phyloP scores from a whole-genome alignment of 2,329 filamentous ascomycete genomes.

The Talaromyces verruculosus region DNA sequence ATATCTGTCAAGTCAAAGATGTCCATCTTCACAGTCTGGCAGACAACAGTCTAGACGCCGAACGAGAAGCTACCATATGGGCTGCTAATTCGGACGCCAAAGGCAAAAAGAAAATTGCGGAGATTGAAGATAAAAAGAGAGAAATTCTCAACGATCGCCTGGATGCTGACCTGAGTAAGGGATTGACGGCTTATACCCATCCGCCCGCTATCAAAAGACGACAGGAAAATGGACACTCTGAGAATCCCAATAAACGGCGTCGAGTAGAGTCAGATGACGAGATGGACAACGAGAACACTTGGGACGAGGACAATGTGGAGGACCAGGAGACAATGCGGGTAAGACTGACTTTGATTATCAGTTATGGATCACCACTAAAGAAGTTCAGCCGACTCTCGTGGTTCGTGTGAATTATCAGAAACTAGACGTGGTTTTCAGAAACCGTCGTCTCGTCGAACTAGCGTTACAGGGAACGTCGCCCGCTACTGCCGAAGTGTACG shows the following conservation, averaged over 20 bases:
- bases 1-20: constrained; percentile 42
- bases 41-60: constrained; percentile 42
- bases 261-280: constrained; percentile 32
- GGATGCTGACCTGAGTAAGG: constrained; percentile 37
- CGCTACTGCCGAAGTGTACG: constrained; percentile 76
- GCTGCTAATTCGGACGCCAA: constrained; percentile 38
- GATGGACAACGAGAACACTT: constrained; percentile 30
- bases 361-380: constrained; percentile 24
- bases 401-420: constrained; percentile 83
- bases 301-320: constrained; percentile 39
- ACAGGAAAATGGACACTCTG: constrained; percentile 26
- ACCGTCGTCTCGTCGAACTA: constrained; percentile 70
- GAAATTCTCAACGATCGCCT: constrained; percentile 36
- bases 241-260: constrained; percentile 25
- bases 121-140: constrained; percentile 32
- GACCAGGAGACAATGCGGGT: constrained; percentile 42
- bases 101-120: constrained; percentile 40
- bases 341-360: constrained; percentile 21
- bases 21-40: constrained; percentile 43
- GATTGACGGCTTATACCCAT: constrained; percentile 34
- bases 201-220: constrained; percentile 39
- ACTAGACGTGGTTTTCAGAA: constrained; percentile 78
- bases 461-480: constrained; percentile 69
- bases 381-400: constrained; percentile 65
- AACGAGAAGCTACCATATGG: constrained; percentile 33